phyloP scores from a whole-genome alignment of 768 basidiomycete species.

The Boletus vermiculosoides region DNA sequence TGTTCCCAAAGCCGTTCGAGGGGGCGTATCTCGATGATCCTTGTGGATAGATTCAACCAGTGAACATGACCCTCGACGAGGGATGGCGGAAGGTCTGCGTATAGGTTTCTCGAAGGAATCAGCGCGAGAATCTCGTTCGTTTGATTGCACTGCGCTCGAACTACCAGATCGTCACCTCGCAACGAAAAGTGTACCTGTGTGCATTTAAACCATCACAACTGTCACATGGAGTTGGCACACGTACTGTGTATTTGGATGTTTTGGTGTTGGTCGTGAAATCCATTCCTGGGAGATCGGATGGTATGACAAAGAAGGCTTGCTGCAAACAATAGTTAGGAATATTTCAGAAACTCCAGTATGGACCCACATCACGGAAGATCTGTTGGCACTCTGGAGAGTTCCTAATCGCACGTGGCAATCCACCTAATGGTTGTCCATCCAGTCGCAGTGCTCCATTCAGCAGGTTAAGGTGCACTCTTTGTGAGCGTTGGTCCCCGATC shows the following conservation, averaged over 20 bases:
- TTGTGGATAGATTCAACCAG: conserved; percentile 22
- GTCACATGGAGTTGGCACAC: too few species aligned
- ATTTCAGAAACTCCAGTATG: neutral
- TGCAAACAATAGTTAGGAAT: neutral
- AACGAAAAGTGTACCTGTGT: conserved; percentile 16
- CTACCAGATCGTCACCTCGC: too few species aligned
- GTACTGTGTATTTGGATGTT: too few species aligned
- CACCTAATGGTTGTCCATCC: neutral
- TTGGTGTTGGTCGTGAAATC: neutral
- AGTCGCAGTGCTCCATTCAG: too few species aligned
- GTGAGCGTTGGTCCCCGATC: neutral
- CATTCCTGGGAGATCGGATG: neutral
- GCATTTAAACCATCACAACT: neutral
- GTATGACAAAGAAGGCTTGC: neutral
- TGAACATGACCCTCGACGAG: conserved; percentile 13
- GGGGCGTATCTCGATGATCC: conserved; percentile 24
- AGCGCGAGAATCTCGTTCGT: conserved; percentile 10
- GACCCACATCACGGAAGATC: neutral
- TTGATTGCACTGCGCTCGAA: neutral
- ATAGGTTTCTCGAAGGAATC: conserved; percentile 16
- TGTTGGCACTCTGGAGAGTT: neutral
- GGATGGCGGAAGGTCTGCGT: conserved; percentile 18
- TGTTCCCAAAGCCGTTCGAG: conserved; percentile 15
- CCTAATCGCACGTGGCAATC: conserved; percentile 4
- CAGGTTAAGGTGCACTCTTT: conserved; percentile 1